Conservation (phyloP, 768 basidiomycete species). For the Lactifluus piperatus region DNA sequence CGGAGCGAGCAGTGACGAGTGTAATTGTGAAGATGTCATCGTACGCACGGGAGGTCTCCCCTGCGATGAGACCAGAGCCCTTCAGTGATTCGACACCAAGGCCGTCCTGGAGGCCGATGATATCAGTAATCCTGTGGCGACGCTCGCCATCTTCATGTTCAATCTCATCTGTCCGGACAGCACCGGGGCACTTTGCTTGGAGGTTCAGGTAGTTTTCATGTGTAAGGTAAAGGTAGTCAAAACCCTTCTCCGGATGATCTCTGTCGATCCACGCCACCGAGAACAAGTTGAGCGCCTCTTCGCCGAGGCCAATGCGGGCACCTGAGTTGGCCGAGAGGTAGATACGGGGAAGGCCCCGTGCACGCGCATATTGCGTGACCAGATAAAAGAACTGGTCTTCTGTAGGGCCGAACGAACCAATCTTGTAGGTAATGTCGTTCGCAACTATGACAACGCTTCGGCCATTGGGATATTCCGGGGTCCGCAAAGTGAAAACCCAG, state of each 20-base stretch:
- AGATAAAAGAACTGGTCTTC: conserved; percentile 98
- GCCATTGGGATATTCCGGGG: conserved; percentile 87
- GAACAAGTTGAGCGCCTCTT: conserved; percentile 83
- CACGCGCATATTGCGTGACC: conserved; percentile 88
- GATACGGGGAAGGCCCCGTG: conserved; percentile 82
- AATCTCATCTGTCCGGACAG: conserved; percentile 76
- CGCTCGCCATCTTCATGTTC: conserved; percentile 79
- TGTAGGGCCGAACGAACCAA: conserved; percentile 92
- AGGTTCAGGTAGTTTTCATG: conserved; percentile 85
- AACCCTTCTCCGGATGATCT: conserved; percentile 83
- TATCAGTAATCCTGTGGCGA: conserved; percentile 90
- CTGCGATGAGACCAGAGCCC: conserved; percentile 97
- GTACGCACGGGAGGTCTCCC: conserved; percentile 96
- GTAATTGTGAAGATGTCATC: conserved; percentile 99
- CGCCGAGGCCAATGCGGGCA: conserved; percentile 91
- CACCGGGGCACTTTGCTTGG: conserved; percentile 72
- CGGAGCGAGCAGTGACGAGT: conserved; percentile 95
- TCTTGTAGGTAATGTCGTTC: conserved; percentile 98
- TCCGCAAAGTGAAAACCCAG: conserved; percentile 89
- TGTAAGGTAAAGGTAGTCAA: conserved; percentile 93
- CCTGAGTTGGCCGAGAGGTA: conserved; percentile 99
- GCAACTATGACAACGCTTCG: conserved; percentile 85
- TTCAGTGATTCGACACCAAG: conserved; percentile 93
- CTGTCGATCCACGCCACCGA: conserved; percentile 86
- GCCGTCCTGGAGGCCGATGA: conserved; percentile 96